A percentile compares a stretch with the other conserved stretches of the same genome.
Evolutionary conservation across 1,139 yeast species (phyloP).

Genomic region (Protomyces arabidopsidicola): DNA sequence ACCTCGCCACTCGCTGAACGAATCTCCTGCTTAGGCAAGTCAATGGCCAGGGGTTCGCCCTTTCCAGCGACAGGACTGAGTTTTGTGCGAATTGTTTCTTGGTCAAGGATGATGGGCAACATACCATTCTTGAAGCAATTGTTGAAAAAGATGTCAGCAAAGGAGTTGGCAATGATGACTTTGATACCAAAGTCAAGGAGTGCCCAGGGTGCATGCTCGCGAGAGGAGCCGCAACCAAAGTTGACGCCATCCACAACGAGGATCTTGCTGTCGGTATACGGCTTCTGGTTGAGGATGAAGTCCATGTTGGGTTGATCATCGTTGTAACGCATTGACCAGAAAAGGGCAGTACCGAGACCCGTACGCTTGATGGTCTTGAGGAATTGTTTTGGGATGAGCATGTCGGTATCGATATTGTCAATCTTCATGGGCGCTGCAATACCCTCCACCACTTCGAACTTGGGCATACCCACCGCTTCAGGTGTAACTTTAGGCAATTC

Average conservation of each 20-base stretch:
- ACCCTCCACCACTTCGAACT: slow-evolving; percentile 71
- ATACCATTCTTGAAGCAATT: slow-evolving; percentile 94
- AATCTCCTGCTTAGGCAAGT: slow-evolving; percentile 80
- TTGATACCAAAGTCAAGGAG: slow-evolving; percentile 93
- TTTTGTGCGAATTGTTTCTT: slow-evolving; percentile 51
- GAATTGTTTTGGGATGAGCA: slow-evolving; percentile 96
- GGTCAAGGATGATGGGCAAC: slow-evolving; percentile 82
- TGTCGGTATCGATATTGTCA: slow-evolving; percentile 96
- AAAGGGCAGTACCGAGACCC: slow-evolving; percentile 80
- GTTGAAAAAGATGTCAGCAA: slow-evolving; percentile 96
- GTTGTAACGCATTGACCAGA: slow-evolving; percentile 78
- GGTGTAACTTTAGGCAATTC: slow-evolving; percentile 37
- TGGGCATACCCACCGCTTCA: slow-evolving; percentile 57
- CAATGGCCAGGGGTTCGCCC: slow-evolving; percentile 69
- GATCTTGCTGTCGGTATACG: slow-evolving; percentile 73
- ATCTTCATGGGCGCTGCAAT: slow-evolving; percentile 89
- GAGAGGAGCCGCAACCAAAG: slow-evolving; percentile 97
- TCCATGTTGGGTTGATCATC: slow-evolving; percentile 61
- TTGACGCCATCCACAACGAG: slow-evolving; percentile 91
- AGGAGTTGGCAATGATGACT: slow-evolving; percentile 93
- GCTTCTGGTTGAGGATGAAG: slow-evolving; percentile 78
- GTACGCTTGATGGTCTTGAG: slow-evolving; percentile 96
- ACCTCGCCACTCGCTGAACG: slow-evolving; percentile 62
- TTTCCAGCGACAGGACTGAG: slow-evolving; percentile 66
- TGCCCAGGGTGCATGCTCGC: slow-evolving; percentile 99